Conservation (phyloP, 2,329 filamentous ascomycete species). For the Aspergillus hortae region DNA sequence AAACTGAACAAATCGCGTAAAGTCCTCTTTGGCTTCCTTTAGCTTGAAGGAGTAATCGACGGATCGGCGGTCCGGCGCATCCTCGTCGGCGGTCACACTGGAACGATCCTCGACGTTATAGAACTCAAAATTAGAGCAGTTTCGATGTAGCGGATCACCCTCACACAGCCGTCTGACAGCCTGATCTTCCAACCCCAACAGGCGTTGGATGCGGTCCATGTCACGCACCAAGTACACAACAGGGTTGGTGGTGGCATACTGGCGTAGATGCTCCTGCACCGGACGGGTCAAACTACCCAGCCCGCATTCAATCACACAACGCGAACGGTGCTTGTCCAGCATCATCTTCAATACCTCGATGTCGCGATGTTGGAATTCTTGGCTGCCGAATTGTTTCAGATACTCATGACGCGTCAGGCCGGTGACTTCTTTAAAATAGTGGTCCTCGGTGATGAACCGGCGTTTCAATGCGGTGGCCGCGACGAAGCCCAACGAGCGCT, state of each 20-base stretch:
- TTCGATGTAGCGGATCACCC: conserved; percentile 45
- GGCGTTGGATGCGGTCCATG: conserved; percentile 35
- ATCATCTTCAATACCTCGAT: conserved; percentile 42
- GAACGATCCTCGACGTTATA: conserved; percentile 49
- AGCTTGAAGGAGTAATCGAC: conserved; percentile 48
- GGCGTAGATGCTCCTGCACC: conserved; percentile 39
- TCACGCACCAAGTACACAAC: conserved; percentile 42
- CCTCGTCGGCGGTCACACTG: conserved; percentile 23
- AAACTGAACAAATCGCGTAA: conserved; percentile 57
- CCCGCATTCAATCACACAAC: conserved; percentile 44
- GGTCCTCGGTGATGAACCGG: conserved; percentile 43
- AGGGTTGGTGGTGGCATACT: conserved; percentile 35
- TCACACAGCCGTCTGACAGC: conserved; percentile 41
- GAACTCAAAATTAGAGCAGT: conserved; percentile 46
- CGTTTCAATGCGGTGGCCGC: conserved; percentile 41
- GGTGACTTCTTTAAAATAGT: conserved; percentile 43
- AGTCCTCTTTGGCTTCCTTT: conserved; percentile 57
- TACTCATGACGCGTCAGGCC: conserved; percentile 41
- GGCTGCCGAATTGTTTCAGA: conserved; percentile 36
- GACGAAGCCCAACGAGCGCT: conserved; percentile 42
- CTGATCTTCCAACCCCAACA: conserved; percentile 44
- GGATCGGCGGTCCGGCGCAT: conserved; percentile 42
- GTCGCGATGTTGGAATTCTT: conserved; percentile 41
- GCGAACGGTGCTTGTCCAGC: conserved; percentile 41
- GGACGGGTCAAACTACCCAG: conserved; percentile 41